phyloP scores from a whole-genome alignment of 208 protist species.

The Acanthamoeba royreba region DNA sequence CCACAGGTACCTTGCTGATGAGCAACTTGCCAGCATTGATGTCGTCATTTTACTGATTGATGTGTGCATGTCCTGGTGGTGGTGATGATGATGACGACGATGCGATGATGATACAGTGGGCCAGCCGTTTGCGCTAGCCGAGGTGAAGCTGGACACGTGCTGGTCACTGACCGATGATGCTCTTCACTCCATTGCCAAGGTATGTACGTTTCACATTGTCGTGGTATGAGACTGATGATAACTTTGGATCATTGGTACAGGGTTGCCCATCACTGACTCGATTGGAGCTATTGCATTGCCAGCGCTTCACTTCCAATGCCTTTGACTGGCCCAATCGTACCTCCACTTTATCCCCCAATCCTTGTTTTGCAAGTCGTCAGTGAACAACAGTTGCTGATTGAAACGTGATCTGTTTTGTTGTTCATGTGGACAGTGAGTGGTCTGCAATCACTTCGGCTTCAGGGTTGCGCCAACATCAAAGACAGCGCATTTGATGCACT shows the following conservation, averaged over 20 bases:
- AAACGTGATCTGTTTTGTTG: neutral
- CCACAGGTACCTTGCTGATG: neutral
- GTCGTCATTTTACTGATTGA: neutral
- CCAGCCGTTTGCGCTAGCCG: neutral
- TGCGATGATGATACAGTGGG: too few relatives aligned
- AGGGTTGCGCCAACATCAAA: neutral
- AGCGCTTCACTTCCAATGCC: neutral
- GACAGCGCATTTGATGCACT: neutral
- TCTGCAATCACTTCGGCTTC: neutral
- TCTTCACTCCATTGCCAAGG: neutral
- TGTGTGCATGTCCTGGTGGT: neutral
- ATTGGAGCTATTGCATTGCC: neutral
- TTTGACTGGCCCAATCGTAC: neutral
- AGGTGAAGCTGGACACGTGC: neutral
- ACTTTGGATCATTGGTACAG: neutral
- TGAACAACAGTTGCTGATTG: neutral
- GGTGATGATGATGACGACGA: too few relatives aligned
- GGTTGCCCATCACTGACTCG: neutral
- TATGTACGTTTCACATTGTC: neutral
- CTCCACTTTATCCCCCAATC: neutral
- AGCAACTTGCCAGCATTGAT: neutral
- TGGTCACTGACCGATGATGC: neutral
- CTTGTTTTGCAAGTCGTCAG: neutral
- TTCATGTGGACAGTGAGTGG: neutral
- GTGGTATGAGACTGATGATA: neutral